Evolutionary conservation across 495 filamentous ascomycete species (phyloP).

Genomic region (Entonaema liquescens): DNA sequence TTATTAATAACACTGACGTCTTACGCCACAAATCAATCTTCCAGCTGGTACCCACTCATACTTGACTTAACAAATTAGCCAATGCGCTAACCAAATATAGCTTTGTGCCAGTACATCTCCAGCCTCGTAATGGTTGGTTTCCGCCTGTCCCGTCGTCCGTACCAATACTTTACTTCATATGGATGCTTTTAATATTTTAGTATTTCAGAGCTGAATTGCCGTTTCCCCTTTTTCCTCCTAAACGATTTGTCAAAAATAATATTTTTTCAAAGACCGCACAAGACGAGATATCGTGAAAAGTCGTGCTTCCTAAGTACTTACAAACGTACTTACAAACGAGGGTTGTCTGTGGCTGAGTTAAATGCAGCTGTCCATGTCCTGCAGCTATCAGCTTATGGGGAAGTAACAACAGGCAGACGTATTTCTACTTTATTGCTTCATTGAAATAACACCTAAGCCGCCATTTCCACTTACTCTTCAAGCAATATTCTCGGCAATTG

Average conservation of each 20-base stretch:
- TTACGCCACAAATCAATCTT: neutral
- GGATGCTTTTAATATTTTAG: neutral
- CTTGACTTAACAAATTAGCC: neutral
- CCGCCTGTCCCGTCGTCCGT: neutral
- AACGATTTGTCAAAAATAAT: neutral
- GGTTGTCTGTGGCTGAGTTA: neutral
- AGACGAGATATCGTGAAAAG: neutral
- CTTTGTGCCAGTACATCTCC: neutral
- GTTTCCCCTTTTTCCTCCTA: neutral
- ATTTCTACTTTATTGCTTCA: neutral
- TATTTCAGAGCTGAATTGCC: neutral
- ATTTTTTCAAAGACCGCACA: neutral
- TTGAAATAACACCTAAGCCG: neutral
- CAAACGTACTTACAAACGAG: neutral
- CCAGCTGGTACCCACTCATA: neutral
- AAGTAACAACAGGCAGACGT: neutral
- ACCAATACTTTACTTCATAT: neutral
- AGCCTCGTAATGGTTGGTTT: neutral
- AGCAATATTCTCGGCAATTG: conserved; percentile 5
- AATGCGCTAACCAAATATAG: neutral
- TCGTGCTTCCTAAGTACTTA: neutral
- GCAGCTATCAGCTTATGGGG: neutral
- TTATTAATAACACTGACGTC: neutral
- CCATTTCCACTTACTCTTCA: neutral
- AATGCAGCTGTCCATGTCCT: neutral